Evolutionary conservation across 306 rosid genomes (phyloP), one percentile per base, ranked within the genome.

Genomic region (Glycyrrhiza uralensis): DNA sequence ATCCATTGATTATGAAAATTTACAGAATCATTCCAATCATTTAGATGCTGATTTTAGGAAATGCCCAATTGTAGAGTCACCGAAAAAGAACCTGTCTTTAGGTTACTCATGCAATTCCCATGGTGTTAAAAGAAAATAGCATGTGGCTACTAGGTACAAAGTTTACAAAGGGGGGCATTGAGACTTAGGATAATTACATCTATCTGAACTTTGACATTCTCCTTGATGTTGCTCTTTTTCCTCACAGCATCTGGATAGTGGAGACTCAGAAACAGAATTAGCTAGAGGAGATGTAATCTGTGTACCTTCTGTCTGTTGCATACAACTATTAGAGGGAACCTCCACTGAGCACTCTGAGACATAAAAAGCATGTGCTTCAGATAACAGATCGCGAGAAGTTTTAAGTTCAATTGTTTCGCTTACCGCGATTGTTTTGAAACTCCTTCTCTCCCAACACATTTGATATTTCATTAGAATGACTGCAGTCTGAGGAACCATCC

Each of bases 141-240:
- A 72, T 18, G 51, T 11, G 42, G 42, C 23, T 63, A 17, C 68
- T 33, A 44, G 56, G 28, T 29, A 54, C 28, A 71, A 51, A 15
- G 55, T 35, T 41, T 62, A 32, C 30, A 54, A 19, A 45, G 56
- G 14, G 18, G 14, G 39, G 51, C 66, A 59, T 26, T 8, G 19
- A 85, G 75, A 74, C 75, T 72, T 75, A 65, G 73, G 50, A 76
- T 65, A 81, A 55, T 84, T 80, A 93, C 97, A 35, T 74, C 61
- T 71, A 63, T 89, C 88, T 28, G 84, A 80, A 85, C 73, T 76
- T 75, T 79, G 87, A 39, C 68, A 73, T 70, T 78, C 82, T 49
- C 79, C 90, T 76, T 80, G 80, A 57, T 45, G 82, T 76, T 82
- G 86, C 65, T 76, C 86, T 54, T 87, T 84, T 63, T 56, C 67